phyloP scores from a whole-genome alignment of 2,329 filamentous ascomycete genomes.

The Phaeophleospora eucalypticola region DNA sequence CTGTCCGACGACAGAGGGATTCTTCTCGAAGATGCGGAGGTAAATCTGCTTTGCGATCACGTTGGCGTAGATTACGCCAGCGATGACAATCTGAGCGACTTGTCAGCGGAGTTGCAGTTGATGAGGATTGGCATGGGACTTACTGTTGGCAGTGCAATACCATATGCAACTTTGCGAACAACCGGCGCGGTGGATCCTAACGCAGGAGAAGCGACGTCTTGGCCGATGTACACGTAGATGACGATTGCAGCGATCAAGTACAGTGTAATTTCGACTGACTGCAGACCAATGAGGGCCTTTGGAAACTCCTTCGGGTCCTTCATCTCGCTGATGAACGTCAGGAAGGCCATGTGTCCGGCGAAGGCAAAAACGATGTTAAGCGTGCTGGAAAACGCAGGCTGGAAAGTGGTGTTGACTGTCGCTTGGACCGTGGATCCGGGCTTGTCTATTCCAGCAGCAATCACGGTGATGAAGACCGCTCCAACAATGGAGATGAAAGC shows the following conservation, averaged over 20 bases:
- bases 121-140: conserved; percentile 1
- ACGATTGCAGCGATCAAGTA: conserved; percentile 64
- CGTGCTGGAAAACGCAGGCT: conserved; percentile 56
- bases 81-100: conserved; percentile 57
- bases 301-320: conserved; percentile 57
- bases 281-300: conserved; percentile 60
- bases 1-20: conserved; percentile 45
- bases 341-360: conserved; percentile 62
- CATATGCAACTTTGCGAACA: conserved; percentile 62
- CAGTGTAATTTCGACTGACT: conserved; percentile 55
- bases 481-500: conserved; percentile 49
- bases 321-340: conserved; percentile 62
- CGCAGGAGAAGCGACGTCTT: conserved; percentile 60
- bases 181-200: conserved; percentile 55
- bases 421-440: neutral
- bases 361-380: conserved; percentile 68
- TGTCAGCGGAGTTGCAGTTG: neutral
- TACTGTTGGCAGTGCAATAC: conserved; percentile 61
- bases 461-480: conserved; percentile 50
- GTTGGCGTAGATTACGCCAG: conserved; percentile 65
- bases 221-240: conserved; percentile 62
- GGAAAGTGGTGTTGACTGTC: conserved; percentile 32
- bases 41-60: conserved; percentile 65
- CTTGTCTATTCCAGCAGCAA: conserved; percentile 5
- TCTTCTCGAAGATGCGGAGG: conserved; percentile 55